Evolutionary conservation across 257 asterid genomes (phyloP).

Genomic region (Ophiorrhiza pumila): DNA sequence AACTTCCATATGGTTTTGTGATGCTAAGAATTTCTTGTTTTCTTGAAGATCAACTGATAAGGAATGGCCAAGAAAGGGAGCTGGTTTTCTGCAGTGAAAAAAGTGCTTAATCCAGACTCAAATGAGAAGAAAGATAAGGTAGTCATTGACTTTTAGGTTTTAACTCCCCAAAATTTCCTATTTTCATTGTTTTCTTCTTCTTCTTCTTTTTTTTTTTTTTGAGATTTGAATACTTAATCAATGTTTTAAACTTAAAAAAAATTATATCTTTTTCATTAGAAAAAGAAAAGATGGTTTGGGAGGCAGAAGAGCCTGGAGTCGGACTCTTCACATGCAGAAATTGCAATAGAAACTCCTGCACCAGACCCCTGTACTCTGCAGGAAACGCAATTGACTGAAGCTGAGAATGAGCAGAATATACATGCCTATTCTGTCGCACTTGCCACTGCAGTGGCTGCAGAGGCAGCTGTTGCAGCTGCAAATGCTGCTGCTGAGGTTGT

Average conservation of each 20-base stretch:
- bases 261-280: constrained; percentile 27
- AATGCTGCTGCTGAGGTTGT: constrained; percentile 86
- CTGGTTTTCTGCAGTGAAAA: constrained; percentile 54
- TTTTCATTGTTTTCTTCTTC: constrained; percentile 8
- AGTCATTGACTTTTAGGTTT: constrained; percentile 5
- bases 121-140: constrained; percentile 54
- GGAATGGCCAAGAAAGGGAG: constrained; percentile 72
- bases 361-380: constrained; percentile 27
- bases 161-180: neutral
- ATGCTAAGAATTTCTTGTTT: neutral
- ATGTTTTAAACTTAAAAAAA: neutral
- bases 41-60: constrained; percentile 18
- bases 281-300: constrained; percentile 46
- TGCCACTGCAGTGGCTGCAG: constrained; percentile 82
- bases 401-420: constrained; percentile 63
- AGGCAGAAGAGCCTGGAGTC: constrained; percentile 38
- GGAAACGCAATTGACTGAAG: constrained; percentile 47
- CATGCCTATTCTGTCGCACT: constrained; percentile 71
- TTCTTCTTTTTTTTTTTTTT: neutral
- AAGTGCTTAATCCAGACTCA: constrained; percentile 45
- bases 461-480: constrained; percentile 82
- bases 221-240: constrained; percentile 1
- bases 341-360: constrained; percentile 31
- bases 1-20: neutral
- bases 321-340: constrained; percentile 31